Base-by-base conservation (phyloP, 2,329 filamentous ascomycete species). In the Coleophoma crateriformis region DNA sequence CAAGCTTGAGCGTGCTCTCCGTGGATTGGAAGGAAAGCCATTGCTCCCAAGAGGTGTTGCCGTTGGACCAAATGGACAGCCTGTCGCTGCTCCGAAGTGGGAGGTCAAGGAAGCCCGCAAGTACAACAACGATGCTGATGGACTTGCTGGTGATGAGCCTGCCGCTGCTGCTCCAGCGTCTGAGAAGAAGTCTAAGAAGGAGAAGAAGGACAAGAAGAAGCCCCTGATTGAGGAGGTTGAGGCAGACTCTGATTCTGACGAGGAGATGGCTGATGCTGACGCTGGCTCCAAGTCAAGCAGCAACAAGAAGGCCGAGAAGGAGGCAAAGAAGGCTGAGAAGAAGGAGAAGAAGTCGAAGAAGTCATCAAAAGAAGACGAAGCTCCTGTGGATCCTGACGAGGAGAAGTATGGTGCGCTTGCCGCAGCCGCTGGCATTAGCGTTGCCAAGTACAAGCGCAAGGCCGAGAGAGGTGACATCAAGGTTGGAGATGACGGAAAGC, bases 121-220 rank as follows among this genome's bases (percentile, higher is more conserved):
- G 71, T 99, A 99, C 78, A 97, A 97, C 69, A 79, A 82, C 45
- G 91, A 97, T 65, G 94, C 90, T 48, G 94, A 99, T 69, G 92
- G 90, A 55, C 74, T 96, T 46, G 76, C 76, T 52, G 82, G 81
- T 44, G 81, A 88, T 60, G 85, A 86, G 58, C 77, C 80, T 13
- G 78, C 84, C 37, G 77, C 72, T 27, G 64, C 67, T 57, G 70
- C 71, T 45, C 60, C 69, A 22, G 64, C 65, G 44, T 64, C 62
- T 61, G 69, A 71, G 60, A 78, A 72, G 70, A 70, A 71, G 50
- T 65, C 69, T 37, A 68, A 68, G 58, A 64, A 64, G 67, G 69
- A 73, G 37, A 77, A 78, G 66, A 76, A 73, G 70, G 72, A 70
- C 60, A 78, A 72, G 69, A 59, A 59, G 60, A 76, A 76, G 65